These are phyloP conservation scores for Aspergillus incahuasiensis DNA, from an alignment of 495 filamentous ascomycete species.

Conservation along the genomic window DNA sequence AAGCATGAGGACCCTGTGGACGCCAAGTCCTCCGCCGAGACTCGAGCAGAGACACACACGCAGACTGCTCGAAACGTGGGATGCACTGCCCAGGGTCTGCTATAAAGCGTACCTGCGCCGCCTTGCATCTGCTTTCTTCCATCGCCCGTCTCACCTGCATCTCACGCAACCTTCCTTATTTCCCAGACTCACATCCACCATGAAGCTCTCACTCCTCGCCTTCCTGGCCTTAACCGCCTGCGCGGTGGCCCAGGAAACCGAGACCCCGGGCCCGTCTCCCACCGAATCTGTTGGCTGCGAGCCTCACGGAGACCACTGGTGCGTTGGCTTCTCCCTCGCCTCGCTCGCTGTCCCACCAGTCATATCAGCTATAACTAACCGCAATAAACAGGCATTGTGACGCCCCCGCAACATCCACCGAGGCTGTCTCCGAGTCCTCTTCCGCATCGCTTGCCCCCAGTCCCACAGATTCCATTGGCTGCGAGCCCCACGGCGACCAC, in stretches of 20 bases:
- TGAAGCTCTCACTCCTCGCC: constrained; percentile 18
- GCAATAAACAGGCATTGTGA: constrained; percentile 19
- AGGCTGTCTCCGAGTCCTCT: neutral
- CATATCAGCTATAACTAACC: no score
- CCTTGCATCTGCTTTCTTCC: neutral
- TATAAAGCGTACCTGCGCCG: neutral
- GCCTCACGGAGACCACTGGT: constrained; percentile 33
- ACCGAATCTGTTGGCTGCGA: constrained; percentile 29
- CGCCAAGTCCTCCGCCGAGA: neutral
- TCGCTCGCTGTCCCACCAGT: neutral
- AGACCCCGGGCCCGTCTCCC: constrained; percentile 23
- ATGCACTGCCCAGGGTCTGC: neutral
- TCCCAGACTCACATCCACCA: neutral
- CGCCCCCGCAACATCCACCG: constrained; percentile 17
- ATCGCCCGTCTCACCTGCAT: neutral
- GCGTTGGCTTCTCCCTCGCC: neutral
- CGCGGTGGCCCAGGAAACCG: constrained; percentile 9
- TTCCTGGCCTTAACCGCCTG: constrained; percentile 17
- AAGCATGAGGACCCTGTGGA: constrained; percentile 1
- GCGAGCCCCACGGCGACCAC: constrained; percentile 30
- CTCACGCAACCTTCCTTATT: neutral
- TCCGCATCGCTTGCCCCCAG: constrained; percentile 18
- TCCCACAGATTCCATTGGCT: constrained; percentile 28
- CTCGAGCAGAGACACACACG: no score
- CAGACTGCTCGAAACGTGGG: neutral